Evolutionary conservation across 495 filamentous ascomycete genomes (phyloP).

Genomic region (Trichoderma asperelloides): DNA sequence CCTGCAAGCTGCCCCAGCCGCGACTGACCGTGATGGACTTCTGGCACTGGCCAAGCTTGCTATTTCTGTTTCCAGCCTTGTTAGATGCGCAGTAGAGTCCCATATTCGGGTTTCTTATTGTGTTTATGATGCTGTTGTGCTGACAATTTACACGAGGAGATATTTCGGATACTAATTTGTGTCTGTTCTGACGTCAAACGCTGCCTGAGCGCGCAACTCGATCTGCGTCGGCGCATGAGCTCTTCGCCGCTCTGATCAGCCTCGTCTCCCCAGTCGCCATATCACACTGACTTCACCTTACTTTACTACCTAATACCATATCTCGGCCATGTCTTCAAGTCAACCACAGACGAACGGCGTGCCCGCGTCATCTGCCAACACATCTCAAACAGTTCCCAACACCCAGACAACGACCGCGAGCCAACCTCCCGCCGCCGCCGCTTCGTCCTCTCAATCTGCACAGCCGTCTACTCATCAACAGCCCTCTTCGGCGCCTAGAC

Average conservation of each 20-base stretch:
- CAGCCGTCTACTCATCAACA: constrained; percentile 23
- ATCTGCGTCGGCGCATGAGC: background rate
- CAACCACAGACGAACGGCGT: constrained; percentile 36
- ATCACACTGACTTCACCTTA: background rate
- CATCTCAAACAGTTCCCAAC: constrained; percentile 24
- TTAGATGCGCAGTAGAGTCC: background rate
- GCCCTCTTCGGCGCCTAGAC: constrained; percentile 48
- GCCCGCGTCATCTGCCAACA: constrained; percentile 20
- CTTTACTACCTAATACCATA: background rate
- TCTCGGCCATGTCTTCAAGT: constrained; percentile 7
- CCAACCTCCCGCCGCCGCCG: constrained; percentile 21
- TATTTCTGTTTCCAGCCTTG: background rate
- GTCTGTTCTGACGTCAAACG: too few relatives aligned
- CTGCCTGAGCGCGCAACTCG: too few relatives aligned
- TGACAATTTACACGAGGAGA: background rate
- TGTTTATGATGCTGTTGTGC: background rate
- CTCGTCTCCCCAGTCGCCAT: background rate
- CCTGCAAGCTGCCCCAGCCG: background rate
- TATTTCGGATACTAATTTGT: too few relatives aligned
- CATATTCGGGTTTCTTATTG: background rate
- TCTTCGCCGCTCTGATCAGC: background rate
- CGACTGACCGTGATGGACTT: constrained; percentile 6
- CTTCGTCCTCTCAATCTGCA: constrained; percentile 13
- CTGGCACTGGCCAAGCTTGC: background rate
- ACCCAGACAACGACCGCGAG: constrained; percentile 26